A percentile compares a stretch with the other conserved stretches of the same genome.
Evolutionary conservation across 257 asterid genomes (phyloP).

Genomic region (Orobanche coerulescens): DNA sequence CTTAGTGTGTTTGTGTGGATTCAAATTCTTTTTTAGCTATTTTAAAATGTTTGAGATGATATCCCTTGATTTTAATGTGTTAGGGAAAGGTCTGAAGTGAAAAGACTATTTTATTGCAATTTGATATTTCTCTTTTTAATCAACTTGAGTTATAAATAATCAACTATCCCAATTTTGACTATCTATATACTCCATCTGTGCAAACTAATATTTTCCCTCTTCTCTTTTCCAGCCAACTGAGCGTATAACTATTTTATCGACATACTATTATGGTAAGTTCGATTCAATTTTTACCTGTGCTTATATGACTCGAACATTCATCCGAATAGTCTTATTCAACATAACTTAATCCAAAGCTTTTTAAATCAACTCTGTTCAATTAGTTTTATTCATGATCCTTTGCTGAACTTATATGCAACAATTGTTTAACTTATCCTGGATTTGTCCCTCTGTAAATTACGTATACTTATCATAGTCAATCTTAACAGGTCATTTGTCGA

Average conservation of each 20-base stretch:
- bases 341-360: background rate
- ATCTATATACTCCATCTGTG: background rate
- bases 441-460: background rate
- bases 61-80: background rate
- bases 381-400: background rate
- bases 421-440: background rate
- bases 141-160: background rate
- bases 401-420: background rate
- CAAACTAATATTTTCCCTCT: conserved; percentile 15
- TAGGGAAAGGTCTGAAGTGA: conserved; percentile 7
- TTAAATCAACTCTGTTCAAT: background rate
- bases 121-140: background rate
- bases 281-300: background rate
- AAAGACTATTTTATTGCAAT: conserved; percentile 4
- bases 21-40: conserved; percentile 1
- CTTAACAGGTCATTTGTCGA: background rate
- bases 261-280: conserved; percentile 86
- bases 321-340: background rate
- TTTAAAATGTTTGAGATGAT: background rate
- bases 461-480: background rate
- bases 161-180: background rate
- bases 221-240: conserved; percentile 71
- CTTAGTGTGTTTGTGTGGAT: background rate
- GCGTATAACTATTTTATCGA: conserved; percentile 75
- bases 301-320: background rate